Evolutionary conservation across 2,329 filamentous ascomycete species (phyloP), one percentile per base, ranked within the genome.

Genomic region (Cordyceps javanica): DNA sequence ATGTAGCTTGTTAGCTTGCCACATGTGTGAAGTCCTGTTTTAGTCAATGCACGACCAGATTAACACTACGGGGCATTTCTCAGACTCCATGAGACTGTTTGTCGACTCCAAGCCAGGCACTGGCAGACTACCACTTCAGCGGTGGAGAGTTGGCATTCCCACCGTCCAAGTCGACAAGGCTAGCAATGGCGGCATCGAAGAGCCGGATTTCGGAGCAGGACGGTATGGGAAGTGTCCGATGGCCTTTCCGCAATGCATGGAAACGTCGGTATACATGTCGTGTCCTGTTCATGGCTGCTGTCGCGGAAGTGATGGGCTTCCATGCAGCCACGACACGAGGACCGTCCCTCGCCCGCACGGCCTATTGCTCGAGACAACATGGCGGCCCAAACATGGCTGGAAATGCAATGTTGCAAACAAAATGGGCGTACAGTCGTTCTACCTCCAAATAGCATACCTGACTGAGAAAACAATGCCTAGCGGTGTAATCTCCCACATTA

Each of bases 261-360:
- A 21, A 38, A 55, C 52, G 41, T n/a, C n/a, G n/a, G n/a, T 46
- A 21, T 9, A 28, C 42, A 36, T 14, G 52, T 45, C 51, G 19
- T 28, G 28, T 38, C 13, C 13, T 30, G 32, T 46, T 36, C 39
- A 11, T 46, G 30, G 21, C 28, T 38, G 41, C 25, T 19, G 30
- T 8, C 28, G 21, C 16, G 38, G 42, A 34, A 23, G 39, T n/a
- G 38, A 28, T 32, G 42, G 30, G 30, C 11, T 55, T 28, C 5
- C 39, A 54, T 54, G 41, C 51, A 54, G 50, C 51, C 51, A 53
- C 38, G 51, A 44, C 28, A 53, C 26, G 28, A 44, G 38, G 51
- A 7, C 13, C 38, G 16, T 36, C 19, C 32, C n/a, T 11, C n/a
- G 14, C 30, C 30, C 36, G 16, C 13, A 21, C 23, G 4, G n/a